A percentile compares a stretch with the other conserved stretches of the same genome.
phyloP scores from a whole-genome alignment of 345 rosid species.

The Camelina hispida region DNA sequence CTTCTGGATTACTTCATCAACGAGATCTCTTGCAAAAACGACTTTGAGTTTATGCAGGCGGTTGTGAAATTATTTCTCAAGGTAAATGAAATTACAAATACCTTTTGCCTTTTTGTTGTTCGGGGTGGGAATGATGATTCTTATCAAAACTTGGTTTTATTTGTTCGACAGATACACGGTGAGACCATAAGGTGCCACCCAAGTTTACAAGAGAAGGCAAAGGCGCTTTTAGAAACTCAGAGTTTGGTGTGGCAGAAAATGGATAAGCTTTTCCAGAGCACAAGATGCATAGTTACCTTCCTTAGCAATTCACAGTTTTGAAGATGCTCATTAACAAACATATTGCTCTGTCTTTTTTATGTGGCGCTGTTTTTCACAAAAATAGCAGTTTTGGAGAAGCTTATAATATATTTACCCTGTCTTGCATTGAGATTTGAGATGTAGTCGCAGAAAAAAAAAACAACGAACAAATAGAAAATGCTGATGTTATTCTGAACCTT shows the following conservation, averaged over 20 bases:
- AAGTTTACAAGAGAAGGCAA: slow-evolving; percentile 70
- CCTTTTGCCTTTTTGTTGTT: background rate
- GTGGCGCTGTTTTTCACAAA: background rate
- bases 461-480: background rate
- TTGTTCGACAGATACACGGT: slow-evolving; percentile 71
- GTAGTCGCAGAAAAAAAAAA: background rate
- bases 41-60: slow-evolving; percentile 94
- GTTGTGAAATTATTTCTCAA: slow-evolving; percentile 80
- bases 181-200: slow-evolving; percentile 76
- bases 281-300: slow-evolving; percentile 91
- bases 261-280: slow-evolving; percentile 81
- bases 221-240: slow-evolving; percentile 73
- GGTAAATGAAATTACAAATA: slow-evolving; percentile 51
- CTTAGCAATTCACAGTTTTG: slow-evolving; percentile 91
- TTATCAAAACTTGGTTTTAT: slow-evolving; percentile 1
- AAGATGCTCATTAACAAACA: slow-evolving; percentile 25
- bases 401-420: slow-evolving; percentile 1
- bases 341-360: slow-evolving; percentile 2
- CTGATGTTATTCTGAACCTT: background rate
- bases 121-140: background rate
- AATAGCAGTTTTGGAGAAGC: slow-evolving; percentile 30
- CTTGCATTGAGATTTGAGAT: background rate
- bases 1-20: slow-evolving; percentile 81
- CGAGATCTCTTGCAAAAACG: slow-evolving; percentile 69
- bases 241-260: slow-evolving; percentile 78